Evolutionary conservation across 106 monocot species (phyloP).

Genomic region (Vanilla planifolia): DNA sequence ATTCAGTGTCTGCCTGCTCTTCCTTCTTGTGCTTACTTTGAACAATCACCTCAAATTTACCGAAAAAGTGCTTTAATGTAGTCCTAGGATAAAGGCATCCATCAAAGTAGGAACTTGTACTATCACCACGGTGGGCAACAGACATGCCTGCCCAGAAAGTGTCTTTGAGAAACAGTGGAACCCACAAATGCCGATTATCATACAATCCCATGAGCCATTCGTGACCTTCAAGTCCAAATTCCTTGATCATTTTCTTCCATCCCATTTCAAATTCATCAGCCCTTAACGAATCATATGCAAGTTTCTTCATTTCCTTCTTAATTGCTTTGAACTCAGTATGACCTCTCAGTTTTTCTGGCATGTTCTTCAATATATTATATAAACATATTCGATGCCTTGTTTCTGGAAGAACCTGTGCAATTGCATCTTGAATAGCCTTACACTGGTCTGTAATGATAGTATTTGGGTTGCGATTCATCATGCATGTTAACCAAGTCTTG

Average conservation of each 20-base stretch:
- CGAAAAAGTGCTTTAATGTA: slow-evolving; percentile 64
- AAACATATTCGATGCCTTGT: slow-evolving; percentile 40
- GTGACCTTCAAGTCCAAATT: slow-evolving; percentile 34
- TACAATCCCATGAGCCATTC: slow-evolving; percentile 60
- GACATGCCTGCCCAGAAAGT: slow-evolving; percentile 88
- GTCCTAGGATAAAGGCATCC: slow-evolving; percentile 50
- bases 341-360: slow-evolving; percentile 46
- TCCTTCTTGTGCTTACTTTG: slow-evolving; percentile 54
- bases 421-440: slow-evolving; percentile 38
- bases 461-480: slow-evolving; percentile 30
- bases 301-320: slow-evolving; percentile 34
- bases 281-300: slow-evolving; percentile 43
- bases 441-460: slow-evolving; percentile 50
- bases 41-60: slow-evolving; percentile 49
- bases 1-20: slow-evolving; percentile 45
- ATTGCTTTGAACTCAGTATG: slow-evolving; percentile 44
- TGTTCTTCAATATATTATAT: slow-evolving; percentile 35
- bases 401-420: slow-evolving; percentile 33
- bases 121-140: slow-evolving; percentile 33
- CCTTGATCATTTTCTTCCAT: slow-evolving; percentile 41
- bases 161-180: slow-evolving; percentile 57
- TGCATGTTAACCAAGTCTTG: slow-evolving; percentile 39
- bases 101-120: slow-evolving; percentile 41
- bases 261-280: slow-evolving; percentile 40
- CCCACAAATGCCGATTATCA: slow-evolving; percentile 46